A percentile compares a stretch with the other conserved stretches of the same genome.
These are phyloP conservation scores for Penicillium pulvis DNA, from an alignment of 495 filamentous ascomycete species.

Conservation along the genomic window DNA sequence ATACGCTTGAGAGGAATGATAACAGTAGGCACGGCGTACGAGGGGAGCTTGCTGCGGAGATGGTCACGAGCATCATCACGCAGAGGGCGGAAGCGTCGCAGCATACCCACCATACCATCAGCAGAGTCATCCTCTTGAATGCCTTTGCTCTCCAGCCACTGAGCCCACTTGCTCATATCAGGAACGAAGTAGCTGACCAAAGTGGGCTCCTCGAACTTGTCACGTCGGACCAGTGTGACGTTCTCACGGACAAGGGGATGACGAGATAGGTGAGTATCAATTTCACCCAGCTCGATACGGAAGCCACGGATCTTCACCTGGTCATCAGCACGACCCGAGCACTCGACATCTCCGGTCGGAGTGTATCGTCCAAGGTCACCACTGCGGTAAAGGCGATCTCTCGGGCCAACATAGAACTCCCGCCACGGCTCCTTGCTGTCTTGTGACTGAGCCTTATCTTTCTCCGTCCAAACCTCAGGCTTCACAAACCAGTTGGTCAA, in stretches of 20 bases:
- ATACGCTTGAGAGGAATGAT: slow-evolving; percentile 79
- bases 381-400: slow-evolving; percentile 84
- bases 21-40: slow-evolving; percentile 79
- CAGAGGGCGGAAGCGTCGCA: slow-evolving; percentile 66
- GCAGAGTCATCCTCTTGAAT: slow-evolving; percentile 50
- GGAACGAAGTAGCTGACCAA: slow-evolving; percentile 92
- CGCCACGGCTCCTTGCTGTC: slow-evolving; percentile 64
- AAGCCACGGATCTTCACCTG: slow-evolving; percentile 97
- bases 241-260: slow-evolving; percentile 83
- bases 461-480: slow-evolving; percentile 67
- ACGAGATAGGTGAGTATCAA: slow-evolving; percentile 80
- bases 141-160: slow-evolving; percentile 62
- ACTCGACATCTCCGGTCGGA: slow-evolving; percentile 72
- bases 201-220: slow-evolving; percentile 87
- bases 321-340: slow-evolving; percentile 78
- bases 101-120: slow-evolving; percentile 56
- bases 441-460: slow-evolving; percentile 52
- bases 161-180: slow-evolving; percentile 69
- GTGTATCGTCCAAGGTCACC: slow-evolving; percentile 81
- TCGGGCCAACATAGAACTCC: slow-evolving; percentile 75
- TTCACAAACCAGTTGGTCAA: slow-evolving; percentile 88
- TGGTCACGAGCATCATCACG: slow-evolving; percentile 74
- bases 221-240: slow-evolving; percentile 81
- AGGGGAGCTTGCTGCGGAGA: slow-evolving; percentile 73
- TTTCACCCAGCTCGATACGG: slow-evolving; percentile 92